Base-by-base conservation (phyloP, 768 basidiomycete species). In the Tylopilus intermedius region DNA sequence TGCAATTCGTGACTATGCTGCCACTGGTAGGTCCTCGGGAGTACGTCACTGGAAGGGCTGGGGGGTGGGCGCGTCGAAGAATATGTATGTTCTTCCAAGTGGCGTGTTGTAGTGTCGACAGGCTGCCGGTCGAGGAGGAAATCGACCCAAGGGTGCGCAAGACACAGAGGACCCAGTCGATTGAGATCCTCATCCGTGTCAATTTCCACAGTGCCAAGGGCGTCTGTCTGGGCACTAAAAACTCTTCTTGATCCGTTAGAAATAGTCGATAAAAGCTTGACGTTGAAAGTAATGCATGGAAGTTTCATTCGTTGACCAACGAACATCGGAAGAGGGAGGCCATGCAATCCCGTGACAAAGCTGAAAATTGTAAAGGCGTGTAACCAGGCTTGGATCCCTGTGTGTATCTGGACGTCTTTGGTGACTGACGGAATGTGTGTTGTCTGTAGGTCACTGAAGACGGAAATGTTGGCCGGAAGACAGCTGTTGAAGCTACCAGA, bases 121-220 rank as follows among this genome's bases (percentile, higher is more conserved):
- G 18, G 18, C 18, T 18, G 44, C 37, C 56, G 24, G n/a, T 47
- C 53, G 2, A 57, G 58, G 4, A 58, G 53, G 10, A 49, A 52
- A 24, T 45, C 45, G 2, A 58, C 47, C 55, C 58, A 58, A 1
- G 58, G 58, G 26, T 58, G 49, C 9, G 53, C 26, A 8, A 58
- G 44, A 10, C 3, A n/a, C 0, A 58, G 26, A 9, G 44, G 24
- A 24, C 24, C 24, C 24, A 43, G 1, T 32, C 29, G 3, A 7
- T 14, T 8, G 42, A 14, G 59, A 38, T 59, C 50, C 1, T 2
- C 44, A 5, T 49, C 51, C 27, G 5, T 29, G 7, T 24, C 24
- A 24, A 60, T 60, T n/a, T 56, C 39, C 8, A 60, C 54, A 11
- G 21, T 14, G 2, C 58, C 41, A 3, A 60, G 50, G 0, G 32